phyloP scores from a whole-genome alignment of 441 rosid species.

The Codiaeum variegatum region DNA sequence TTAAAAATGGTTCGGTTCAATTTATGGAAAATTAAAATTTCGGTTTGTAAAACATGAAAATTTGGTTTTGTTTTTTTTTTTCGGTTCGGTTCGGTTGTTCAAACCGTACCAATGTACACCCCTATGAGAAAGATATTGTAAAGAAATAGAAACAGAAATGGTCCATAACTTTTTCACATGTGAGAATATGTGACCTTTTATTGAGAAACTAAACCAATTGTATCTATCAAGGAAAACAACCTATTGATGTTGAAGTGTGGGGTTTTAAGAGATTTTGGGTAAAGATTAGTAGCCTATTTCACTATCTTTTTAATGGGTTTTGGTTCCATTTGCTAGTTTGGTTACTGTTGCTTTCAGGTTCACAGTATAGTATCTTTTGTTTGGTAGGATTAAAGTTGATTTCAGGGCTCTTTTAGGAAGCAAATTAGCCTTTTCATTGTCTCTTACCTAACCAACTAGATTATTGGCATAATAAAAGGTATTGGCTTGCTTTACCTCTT shows the following conservation, averaged over 20 bases:
- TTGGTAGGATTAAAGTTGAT: constrained; percentile 27
- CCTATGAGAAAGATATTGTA: no score
- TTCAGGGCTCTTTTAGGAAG: constrained; percentile 4
- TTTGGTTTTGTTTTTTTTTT: no score
- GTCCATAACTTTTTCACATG: constrained; percentile 37
- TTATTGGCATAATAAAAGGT: background rate
- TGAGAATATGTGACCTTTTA: constrained; percentile 11
- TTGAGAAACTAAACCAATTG: background rate
- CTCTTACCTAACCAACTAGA: constrained; percentile 21
- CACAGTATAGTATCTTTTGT: constrained; percentile 10
- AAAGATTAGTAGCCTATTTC: constrained; percentile 15
- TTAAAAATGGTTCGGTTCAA: no score
- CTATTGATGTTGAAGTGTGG: constrained; percentile 22
- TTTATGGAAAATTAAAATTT: no score
- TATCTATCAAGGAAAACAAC: background rate
- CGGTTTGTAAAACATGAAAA: no score
- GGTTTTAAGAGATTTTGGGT: constrained; percentile 6
- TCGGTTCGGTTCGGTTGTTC: no score
- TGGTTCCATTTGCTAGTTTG: constrained; percentile 1
- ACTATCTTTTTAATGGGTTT: constrained; percentile 15
- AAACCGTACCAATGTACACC: no score
- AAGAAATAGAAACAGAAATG: constrained; percentile 20
- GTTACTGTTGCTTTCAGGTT: constrained; percentile 15
- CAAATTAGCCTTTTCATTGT: constrained; percentile 12
- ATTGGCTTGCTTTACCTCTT: background rate